Percentiles rank a stretch among this genome's conserved stretches.
Conservation (phyloP, 805 yeast species). For the Candida saitoana region DNA sequence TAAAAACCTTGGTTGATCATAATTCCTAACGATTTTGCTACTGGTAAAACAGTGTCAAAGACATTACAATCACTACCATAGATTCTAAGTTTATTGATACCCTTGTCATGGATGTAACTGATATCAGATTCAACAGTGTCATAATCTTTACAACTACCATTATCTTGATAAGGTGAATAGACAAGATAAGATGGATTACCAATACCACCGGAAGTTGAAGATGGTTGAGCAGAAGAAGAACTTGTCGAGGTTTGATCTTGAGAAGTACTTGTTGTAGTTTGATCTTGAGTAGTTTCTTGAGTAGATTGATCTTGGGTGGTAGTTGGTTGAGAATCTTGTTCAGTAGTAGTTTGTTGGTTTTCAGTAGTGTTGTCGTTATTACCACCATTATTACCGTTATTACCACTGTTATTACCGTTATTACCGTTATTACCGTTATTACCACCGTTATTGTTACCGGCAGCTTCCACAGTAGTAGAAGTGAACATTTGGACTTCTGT, state of each 20-base stretch:
- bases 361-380: not conserved
- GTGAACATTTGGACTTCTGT: not conserved
- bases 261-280: slow-evolving; percentile 19
- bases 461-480: slow-evolving; percentile 3
- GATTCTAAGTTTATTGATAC: slow-evolving; percentile 64
- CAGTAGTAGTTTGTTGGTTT: not conserved
- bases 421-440: too few relatives aligned
- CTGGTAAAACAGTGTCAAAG: slow-evolving; percentile 60
- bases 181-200: slow-evolving; percentile 57
- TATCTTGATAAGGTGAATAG: slow-evolving; percentile 74
- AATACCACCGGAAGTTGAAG: slow-evolving; percentile 13
- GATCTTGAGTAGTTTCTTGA: slow-evolving; percentile 10
- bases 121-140: slow-evolving; percentile 57
- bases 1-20: slow-evolving; percentile 84
- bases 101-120: slow-evolving; percentile 50
- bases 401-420: not conserved
- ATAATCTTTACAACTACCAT: slow-evolving; percentile 62
- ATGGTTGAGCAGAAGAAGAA: slow-evolving; percentile 9
- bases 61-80: slow-evolving; percentile 88
- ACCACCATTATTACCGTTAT: not conserved
- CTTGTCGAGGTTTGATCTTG: slow-evolving; percentile 21
- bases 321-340: slow-evolving; percentile 1
- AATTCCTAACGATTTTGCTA: slow-evolving; percentile 55
- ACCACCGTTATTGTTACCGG: not conserved
- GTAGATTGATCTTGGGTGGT: slow-evolving; percentile 7